A percentile compares a stretch with the other conserved stretches of the same genome.
Evolutionary conservation across 2,329 filamentous ascomycete species (phyloP).

Genomic region (Xylaria digitata): DNA sequence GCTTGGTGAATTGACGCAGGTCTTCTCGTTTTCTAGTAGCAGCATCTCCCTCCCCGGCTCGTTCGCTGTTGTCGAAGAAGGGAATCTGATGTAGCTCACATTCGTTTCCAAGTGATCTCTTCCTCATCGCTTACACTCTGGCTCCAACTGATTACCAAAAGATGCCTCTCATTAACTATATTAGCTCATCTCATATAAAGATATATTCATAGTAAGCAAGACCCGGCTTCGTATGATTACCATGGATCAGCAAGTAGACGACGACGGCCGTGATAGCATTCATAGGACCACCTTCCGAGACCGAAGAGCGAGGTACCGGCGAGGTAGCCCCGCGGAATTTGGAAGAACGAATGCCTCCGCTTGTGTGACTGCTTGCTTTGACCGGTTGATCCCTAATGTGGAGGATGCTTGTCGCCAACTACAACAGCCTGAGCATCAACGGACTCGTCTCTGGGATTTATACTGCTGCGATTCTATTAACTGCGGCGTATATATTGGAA

Average conservation of each 20-base stretch:
- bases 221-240: conserved; percentile 17
- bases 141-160: conserved; percentile 31
- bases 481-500: conserved; percentile 59
- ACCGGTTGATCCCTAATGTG: conserved; percentile 40
- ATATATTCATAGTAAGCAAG: conserved; percentile 39
- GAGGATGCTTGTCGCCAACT: conserved; percentile 43
- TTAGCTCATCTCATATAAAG: conserved; percentile 37
- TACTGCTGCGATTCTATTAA: conserved; percentile 64
- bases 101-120: conserved; percentile 41
- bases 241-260: conserved; percentile 36
- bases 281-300: conserved; percentile 14
- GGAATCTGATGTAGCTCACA: conserved; percentile 38
- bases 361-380: conserved; percentile 44
- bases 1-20: conserved; percentile 34
- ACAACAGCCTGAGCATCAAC: conserved; percentile 39
- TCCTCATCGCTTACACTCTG: conserved; percentile 27
- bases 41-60: conserved; percentile 34
- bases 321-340: conserved; percentile 32
- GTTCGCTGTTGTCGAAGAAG: conserved; percentile 34
- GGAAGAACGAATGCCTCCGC: conserved; percentile 38
- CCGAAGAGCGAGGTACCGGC: conserved; percentile 15
- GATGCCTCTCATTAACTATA: conserved; percentile 44
- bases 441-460: conserved; percentile 56
- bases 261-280: conserved; percentile 6
- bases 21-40: conserved; percentile 32